phyloP scores from a whole-genome alignment of 768 basidiomycete species.

The Lentinula raphanica region DNA sequence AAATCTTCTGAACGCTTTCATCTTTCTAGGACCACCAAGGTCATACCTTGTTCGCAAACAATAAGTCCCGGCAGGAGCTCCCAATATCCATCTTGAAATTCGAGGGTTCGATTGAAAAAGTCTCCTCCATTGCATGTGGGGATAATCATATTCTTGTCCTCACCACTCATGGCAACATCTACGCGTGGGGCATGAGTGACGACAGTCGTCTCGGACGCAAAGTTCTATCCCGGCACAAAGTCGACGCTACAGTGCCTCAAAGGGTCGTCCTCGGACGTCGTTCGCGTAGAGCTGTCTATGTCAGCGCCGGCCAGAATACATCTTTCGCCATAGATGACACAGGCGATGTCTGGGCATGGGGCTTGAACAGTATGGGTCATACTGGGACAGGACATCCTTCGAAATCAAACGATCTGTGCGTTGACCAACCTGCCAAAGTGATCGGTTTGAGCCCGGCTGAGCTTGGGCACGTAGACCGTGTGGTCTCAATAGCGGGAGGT shows the following conservation, averaged over 20 bases:
- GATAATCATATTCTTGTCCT: slow-evolving; percentile 86
- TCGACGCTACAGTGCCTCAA: slow-evolving; percentile 84
- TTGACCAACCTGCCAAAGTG: slow-evolving; percentile 9
- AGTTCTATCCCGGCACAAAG: slow-evolving; percentile 80
- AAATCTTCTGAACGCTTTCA: slow-evolving; percentile 4
- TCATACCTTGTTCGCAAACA: slow-evolving; percentile 71
- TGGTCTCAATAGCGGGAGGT: slow-evolving; percentile 12
- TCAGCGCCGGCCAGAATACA: slow-evolving; percentile 81
- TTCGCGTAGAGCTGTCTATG: slow-evolving; percentile 46
- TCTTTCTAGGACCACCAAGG: slow-evolving; percentile 62
- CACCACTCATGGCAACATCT: slow-evolving; percentile 82
- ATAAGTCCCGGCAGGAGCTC: slow-evolving; percentile 57
- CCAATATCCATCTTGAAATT: slow-evolving; percentile 58
- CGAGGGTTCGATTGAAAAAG: slow-evolving; percentile 50
- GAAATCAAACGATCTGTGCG: not conserved
- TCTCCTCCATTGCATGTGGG: slow-evolving; percentile 72
- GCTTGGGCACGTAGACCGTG: slow-evolving; percentile 9
- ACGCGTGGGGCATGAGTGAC: slow-evolving; percentile 87
- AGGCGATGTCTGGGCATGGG: slow-evolving; percentile 90
- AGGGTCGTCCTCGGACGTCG: slow-evolving; percentile 71
- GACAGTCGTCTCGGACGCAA: slow-evolving; percentile 88
- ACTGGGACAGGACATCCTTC: slow-evolving; percentile 52
- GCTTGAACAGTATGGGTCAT: slow-evolving; percentile 85
- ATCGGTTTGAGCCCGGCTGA: slow-evolving; percentile 8
- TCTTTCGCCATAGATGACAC: slow-evolving; percentile 85